phyloP scores from a whole-genome alignment of 1,284 basidiomycete genomes.

The Apiotrichum porosum region DNA sequence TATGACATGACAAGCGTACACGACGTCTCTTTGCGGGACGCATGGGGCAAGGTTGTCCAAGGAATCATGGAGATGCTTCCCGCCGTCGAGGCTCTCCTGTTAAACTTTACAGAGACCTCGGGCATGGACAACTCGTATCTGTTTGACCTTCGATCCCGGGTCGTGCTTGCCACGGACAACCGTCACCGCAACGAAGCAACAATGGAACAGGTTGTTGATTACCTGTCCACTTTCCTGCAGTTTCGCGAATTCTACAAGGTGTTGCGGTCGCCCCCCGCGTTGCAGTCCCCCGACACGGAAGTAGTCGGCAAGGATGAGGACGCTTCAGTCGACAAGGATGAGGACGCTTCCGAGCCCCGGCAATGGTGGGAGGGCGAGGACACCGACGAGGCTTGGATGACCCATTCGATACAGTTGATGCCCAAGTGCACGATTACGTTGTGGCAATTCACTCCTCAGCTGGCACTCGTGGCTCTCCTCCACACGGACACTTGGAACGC shows the following conservation, averaged over 20 bases:
- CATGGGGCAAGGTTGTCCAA: slow-evolving; percentile 53
- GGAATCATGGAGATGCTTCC: slow-evolving; percentile 51
- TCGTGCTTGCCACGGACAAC: slow-evolving; percentile 83
- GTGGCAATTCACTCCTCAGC: slow-evolving; percentile 70
- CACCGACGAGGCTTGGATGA: slow-evolving; percentile 43
- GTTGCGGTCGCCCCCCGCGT: too few relatives aligned
- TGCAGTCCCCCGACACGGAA: background rate
- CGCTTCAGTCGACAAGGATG: background rate
- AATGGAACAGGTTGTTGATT: slow-evolving; percentile 84
- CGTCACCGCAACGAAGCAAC: slow-evolving; percentile 61
- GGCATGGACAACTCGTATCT: slow-evolving; percentile 87
- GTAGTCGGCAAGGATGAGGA: background rate
- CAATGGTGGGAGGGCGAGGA: slow-evolving; percentile 46
- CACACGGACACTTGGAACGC: slow-evolving; percentile 75
- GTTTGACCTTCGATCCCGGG: slow-evolving; percentile 77
- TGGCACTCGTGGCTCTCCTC: slow-evolving; percentile 76
- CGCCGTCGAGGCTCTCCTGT: slow-evolving; percentile 50
- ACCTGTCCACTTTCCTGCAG: slow-evolving; percentile 77
- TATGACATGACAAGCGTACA: slow-evolving; percentile 55
- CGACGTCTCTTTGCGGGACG: slow-evolving; percentile 53
- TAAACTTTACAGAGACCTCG: slow-evolving; percentile 59
- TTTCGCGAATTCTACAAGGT: slow-evolving; percentile 74
- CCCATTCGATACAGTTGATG: slow-evolving; percentile 34
- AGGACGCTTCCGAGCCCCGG: background rate
- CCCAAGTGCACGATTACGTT: slow-evolving; percentile 73